Base-by-base conservation (phyloP, 2,329 filamentous ascomycete genomes). In the Calycina herbarum region DNA sequence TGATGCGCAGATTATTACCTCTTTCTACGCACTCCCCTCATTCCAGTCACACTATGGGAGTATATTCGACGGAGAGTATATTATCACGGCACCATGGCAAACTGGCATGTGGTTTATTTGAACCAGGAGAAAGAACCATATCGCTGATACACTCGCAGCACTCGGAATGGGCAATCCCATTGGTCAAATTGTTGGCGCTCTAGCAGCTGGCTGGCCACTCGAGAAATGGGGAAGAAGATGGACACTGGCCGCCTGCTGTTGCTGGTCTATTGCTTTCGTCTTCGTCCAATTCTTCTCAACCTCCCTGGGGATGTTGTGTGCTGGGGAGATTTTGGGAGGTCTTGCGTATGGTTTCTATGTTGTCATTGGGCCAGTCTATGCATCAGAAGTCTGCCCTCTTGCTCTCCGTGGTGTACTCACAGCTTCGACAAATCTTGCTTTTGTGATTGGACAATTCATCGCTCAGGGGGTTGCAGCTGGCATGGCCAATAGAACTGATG, bases 361-460 rank as follows among this genome's bases (percentile, higher is more conserved):
- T 69, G 82, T 81, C 1, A 72, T 73, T 59, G 72, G 69, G 2
- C 70, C 72, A 6, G 67, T 70, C 1, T 74, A 74, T 61, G 72
- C 72, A 11, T 81, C 80, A 42, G 83, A 85, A 70, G 81, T 85
- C 42, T 83, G 81, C 66, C 82, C 83, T 1, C 79, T 84, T 33
- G 81, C 82, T 54, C 76, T 85, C 15, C 78, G 82, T 63, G 82
- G 81, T 45, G 83, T 76, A 81, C 63, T 83, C 78, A 71, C 70
- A 0, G 82, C 82, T 0, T 84, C 82, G 60, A 79, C 82, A 66
- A 83, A 83, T 71, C 78, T 83, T 69, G 83, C 81, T 76, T 85
- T 82, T 79, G 82, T 72, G 11, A 72, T 82, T 6, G 81, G 81
- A 17, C 81, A 82, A 68, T 72, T 82, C 61, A 79, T 82, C 65